A percentile compares a stretch with the other conserved stretches of the same genome.
phyloP scores from a whole-genome alignment of 768 basidiomycete species.

The Trametes punicea region DNA sequence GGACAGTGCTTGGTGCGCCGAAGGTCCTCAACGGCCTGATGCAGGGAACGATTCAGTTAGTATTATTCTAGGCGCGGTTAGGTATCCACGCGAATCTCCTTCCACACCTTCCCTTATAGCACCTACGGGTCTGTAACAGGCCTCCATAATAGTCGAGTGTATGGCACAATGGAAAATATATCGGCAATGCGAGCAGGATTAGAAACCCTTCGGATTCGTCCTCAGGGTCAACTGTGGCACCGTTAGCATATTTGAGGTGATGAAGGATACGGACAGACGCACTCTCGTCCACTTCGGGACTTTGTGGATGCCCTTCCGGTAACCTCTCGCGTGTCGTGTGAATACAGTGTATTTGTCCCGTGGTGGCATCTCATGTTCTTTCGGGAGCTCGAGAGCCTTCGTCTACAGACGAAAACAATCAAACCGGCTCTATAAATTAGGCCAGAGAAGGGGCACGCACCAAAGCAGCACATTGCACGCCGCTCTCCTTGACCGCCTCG shows the following conservation, averaged over 20 bases:
- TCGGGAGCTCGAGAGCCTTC: conserved; percentile 79
- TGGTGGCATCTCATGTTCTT: conserved; percentile 89
- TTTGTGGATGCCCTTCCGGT: conserved; percentile 94
- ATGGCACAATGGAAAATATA: conserved; percentile 15
- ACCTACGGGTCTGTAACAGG: conserved; percentile 20
- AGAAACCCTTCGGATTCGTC: conserved; percentile 92
- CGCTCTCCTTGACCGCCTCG: conserved; percentile 78
- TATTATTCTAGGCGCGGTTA: conserved; percentile 32
- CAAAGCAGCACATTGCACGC: conserved; percentile 71
- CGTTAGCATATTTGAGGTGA: conserved; percentile 5
- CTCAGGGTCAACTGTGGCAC: conserved; percentile 68
- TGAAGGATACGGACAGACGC: conserved; percentile 26
- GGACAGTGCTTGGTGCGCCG: conserved; percentile 61
- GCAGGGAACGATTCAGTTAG: conserved; percentile 74
- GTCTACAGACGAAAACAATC: conserved; percentile 41
- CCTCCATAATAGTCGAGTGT: conserved; percentile 20
- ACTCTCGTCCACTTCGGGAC: conserved; percentile 97
- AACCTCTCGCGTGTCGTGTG: conserved; percentile 62
- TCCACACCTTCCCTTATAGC: conserved; percentile 8
- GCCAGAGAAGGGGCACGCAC: conserved; percentile 43
- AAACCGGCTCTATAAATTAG: background rate
- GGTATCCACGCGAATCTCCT: conserved; percentile 6
- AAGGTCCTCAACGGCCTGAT: conserved; percentile 59
- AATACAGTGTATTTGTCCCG: conserved; percentile 97
- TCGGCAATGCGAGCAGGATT: conserved; percentile 29